phyloP scores from a whole-genome alignment of 2,329 filamentous ascomycete genomes.

The Aspergillus tanneri region DNA sequence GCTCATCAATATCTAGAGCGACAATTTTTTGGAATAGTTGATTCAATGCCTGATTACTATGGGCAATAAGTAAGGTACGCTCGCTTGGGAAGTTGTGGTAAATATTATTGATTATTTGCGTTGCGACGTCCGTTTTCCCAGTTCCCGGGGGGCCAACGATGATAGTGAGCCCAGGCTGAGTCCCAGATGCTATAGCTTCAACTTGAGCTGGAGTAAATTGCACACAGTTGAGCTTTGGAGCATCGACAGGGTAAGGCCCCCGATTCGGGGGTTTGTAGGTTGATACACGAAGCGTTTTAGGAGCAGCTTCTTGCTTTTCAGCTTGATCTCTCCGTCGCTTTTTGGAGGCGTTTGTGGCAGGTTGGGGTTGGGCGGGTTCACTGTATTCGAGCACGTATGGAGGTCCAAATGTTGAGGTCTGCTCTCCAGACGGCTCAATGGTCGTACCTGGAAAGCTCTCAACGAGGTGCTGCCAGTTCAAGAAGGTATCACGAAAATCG shows the following conservation, averaged over 20 bases:
- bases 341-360: conserved; percentile 66
- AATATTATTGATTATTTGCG: conserved; percentile 97
- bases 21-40: conserved; percentile 98
- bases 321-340: conserved; percentile 79
- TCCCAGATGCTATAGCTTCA: conserved; percentile 89
- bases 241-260: conserved; percentile 84
- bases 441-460: conserved; percentile 86
- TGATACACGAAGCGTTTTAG: conserved; percentile 74
- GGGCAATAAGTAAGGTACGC: conserved; percentile 86
- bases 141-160: conserved; percentile 95
- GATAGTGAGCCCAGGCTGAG: conserved; percentile 88
- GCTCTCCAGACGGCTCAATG: conserved; percentile 73
- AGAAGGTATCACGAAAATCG: conserved; percentile 90
- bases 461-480: conserved; percentile 91
- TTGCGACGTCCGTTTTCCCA: conserved; percentile 98
- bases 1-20: conserved; percentile 91
- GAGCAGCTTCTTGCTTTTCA: conserved; percentile 62
- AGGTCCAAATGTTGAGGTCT: conserved; percentile 72
- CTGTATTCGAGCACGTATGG: conserved; percentile 79
- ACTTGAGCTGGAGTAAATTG: conserved; percentile 90
- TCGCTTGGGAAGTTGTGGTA: conserved; percentile 97
- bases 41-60: conserved; percentile 97
- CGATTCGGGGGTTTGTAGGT: conserved; percentile 87
- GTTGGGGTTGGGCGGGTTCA: conserved; percentile 52
- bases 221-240: conserved; percentile 75